A percentile compares a stretch with the other conserved stretches of the same genome.
Evolutionary conservation across 371 early-diverging fungal species (phyloP).

Genomic region (Mucor indicus): DNA sequence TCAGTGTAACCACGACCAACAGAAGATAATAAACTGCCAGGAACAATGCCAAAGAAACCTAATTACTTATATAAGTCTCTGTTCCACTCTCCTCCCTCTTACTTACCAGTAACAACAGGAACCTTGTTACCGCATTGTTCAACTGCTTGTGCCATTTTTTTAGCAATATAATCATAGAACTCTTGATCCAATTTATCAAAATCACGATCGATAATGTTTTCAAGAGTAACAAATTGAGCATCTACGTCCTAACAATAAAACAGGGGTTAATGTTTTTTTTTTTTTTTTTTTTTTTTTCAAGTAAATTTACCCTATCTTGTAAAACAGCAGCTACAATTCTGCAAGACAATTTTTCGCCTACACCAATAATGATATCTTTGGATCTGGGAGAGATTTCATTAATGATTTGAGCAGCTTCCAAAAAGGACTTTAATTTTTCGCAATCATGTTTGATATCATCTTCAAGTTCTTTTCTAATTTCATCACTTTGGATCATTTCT

Average conservation of each 20-base stretch:
- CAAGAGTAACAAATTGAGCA: slow-evolving; percentile 82
- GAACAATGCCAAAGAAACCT: slow-evolving; percentile 95
- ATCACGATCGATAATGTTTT: slow-evolving; percentile 74
- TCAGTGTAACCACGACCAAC: slow-evolving; percentile 99
- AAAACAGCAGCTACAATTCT: slow-evolving; percentile 84
- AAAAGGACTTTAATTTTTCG: slow-evolving; percentile 70
- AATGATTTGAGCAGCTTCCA: slow-evolving; percentile 93
- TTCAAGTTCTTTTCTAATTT: slow-evolving; percentile 53
- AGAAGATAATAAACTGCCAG: slow-evolving; percentile 86
- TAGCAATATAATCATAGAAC: slow-evolving; percentile 88
- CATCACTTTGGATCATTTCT: slow-evolving; percentile 52
- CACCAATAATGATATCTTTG: slow-evolving; percentile 91
- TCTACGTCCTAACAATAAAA: slow-evolving; percentile 64
- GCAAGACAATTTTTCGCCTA: slow-evolving; percentile 93
- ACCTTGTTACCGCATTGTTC: slow-evolving; percentile 64
- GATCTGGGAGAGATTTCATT: slow-evolving; percentile 96
- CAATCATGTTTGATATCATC: slow-evolving; percentile 73
- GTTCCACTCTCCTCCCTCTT: background rate
- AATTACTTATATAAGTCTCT: background rate
- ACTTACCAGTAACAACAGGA: slow-evolving; percentile 82
- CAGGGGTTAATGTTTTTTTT: too few species aligned
- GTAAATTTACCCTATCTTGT: slow-evolving; percentile 51
- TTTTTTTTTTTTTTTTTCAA: background rate
- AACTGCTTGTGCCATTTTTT: slow-evolving; percentile 65
- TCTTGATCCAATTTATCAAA: slow-evolving; percentile 86